Base-by-base conservation (phyloP, 441 rosid species). In the Erysimum pusillum region DNA sequence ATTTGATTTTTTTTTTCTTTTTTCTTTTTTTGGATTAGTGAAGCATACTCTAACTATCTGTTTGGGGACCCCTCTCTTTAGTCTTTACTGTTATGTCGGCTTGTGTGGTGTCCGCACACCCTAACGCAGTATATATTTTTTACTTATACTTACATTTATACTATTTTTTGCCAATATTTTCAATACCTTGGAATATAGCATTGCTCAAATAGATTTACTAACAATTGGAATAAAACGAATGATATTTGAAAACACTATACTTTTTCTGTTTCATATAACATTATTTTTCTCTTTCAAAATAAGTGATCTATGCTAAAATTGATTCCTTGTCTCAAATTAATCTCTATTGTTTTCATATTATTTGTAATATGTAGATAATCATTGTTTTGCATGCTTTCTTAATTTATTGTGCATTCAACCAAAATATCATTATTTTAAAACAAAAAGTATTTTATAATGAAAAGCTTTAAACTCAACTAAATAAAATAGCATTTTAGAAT, bases 61-160 rank as follows among this genome's bases (percentile, higher is more conserved):
- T 31, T 25, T 25, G 3, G 45, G 61, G 61, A 31, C 18, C 61
- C 18, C 13, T 31, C 34, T 63, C 6, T 64, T 41, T 5, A 34
- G n/a, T n/a, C n/a, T n/a, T n/a, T n/a, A n/a, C 69, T 76, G 63
- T 73, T 42, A 20, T 53, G 77, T 42, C 77, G 70, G 77, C 54
- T 41, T 32, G 56, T 17, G 34, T 28, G n/a, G n/a, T n/a, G n/a
- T n/a, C 69, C 14, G 52, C 44, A 39, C 53, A 62, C 53, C 42
- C 54, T 73, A 73, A n/a, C 42, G 31, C 6, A 48, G 10, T 39
- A 46, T 34, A 12, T 1, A 9, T 12, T 20, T 1, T 69, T 25
- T 15, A 17, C 9, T 22, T 32, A 7, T 35, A 20, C 34, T 32
- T 32, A 32, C 44, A 20, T 51, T 36, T 63, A 42, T 6, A 44